These are phyloP conservation scores for Phenoliferia sp. DNA, from an alignment of 1,284 basidiomycete genomes.

Conservation along the genomic window DNA sequence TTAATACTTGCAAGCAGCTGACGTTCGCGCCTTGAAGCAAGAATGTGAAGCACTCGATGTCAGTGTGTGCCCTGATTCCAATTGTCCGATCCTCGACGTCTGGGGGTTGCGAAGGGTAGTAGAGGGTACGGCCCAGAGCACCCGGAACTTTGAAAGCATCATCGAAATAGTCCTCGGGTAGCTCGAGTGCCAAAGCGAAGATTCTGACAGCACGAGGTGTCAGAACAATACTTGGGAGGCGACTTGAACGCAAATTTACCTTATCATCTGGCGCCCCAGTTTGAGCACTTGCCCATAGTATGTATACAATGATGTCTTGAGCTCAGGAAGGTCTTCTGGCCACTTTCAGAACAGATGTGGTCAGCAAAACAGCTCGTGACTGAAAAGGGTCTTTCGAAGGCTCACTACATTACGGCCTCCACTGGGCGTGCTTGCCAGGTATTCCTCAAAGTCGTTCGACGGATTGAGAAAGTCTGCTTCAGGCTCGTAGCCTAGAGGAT, in stretches of 20 bases:
- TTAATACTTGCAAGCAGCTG: slow-evolving; percentile 58
- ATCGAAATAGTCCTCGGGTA: slow-evolving; percentile 40
- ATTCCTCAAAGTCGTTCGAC: neutral
- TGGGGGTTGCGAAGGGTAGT: slow-evolving; percentile 67
- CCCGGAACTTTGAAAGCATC: slow-evolving; percentile 14
- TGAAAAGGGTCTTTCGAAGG: neutral
- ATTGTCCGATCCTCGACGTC: slow-evolving; percentile 45
- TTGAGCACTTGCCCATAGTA: slow-evolving; percentile 1
- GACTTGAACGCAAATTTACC: neutral
- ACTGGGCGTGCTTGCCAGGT: neutral
- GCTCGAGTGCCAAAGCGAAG: slow-evolving; percentile 39
- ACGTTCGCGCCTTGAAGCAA: slow-evolving; percentile 52
- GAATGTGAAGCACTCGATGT: slow-evolving; percentile 70
- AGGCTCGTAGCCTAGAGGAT: neutral
- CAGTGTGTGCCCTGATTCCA: slow-evolving; percentile 67
- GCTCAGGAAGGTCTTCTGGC: neutral
- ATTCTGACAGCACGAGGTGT: slow-evolving; percentile 11
- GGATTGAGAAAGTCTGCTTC: slow-evolving; percentile 2
- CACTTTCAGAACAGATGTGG: neutral
- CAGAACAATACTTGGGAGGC: too few relatives aligned
- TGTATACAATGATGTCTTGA: neutral
- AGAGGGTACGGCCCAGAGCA: slow-evolving; percentile 53
- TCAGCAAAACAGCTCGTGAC: neutral
- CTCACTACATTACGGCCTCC: neutral
- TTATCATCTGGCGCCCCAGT: slow-evolving; percentile 4